Evolutionary conservation across 768 basidiomycete genomes (phyloP).

Genomic region (Pisolithus sp.): DNA sequence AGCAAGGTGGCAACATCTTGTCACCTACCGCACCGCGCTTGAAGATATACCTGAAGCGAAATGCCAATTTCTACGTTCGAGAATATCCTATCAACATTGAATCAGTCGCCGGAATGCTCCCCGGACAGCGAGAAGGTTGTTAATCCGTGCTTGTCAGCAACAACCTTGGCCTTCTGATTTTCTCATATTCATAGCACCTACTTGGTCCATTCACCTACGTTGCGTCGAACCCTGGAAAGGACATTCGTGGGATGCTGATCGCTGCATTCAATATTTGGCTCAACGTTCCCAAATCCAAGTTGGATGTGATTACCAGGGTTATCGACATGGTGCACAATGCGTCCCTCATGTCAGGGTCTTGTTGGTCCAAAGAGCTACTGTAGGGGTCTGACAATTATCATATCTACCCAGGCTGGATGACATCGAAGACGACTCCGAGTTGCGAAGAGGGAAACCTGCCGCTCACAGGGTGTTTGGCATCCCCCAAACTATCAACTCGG

Average conservation of each 20-base stretch:
- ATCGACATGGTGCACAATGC: conserved; percentile 89
- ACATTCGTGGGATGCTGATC: conserved; percentile 75
- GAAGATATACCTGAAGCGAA: too few relatives aligned
- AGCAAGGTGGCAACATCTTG: too few relatives aligned
- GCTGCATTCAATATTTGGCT: conserved; percentile 91
- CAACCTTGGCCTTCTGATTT: neutral
- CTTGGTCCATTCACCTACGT: conserved; percentile 85
- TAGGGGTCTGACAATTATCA: neutral
- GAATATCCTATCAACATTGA: neutral
- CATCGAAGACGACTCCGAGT: conserved; percentile 82
- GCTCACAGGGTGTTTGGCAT: conserved; percentile 93
- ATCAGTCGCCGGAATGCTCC: neutral
- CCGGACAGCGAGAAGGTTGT: conserved; percentile 1
- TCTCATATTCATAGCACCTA: conserved; percentile 32
- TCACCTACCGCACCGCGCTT: too few relatives aligned
- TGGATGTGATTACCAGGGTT: conserved; percentile 63
- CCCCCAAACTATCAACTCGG: conserved; percentile 90
- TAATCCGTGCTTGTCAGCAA: neutral
- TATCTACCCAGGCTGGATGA: conserved; percentile 65
- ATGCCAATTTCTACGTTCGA: conserved; percentile 1
- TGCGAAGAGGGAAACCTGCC: conserved; percentile 81
- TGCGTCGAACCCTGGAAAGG: conserved; percentile 79
- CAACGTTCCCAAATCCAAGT: conserved; percentile 61
- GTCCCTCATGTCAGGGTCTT: conserved; percentile 62
- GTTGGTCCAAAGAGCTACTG: neutral